Percentiles rank a stretch among this genome's conserved stretches.
Conservation (phyloP, 2,329 filamentous ascomycete genomes). For the Fonsecaea monophora region DNA sequence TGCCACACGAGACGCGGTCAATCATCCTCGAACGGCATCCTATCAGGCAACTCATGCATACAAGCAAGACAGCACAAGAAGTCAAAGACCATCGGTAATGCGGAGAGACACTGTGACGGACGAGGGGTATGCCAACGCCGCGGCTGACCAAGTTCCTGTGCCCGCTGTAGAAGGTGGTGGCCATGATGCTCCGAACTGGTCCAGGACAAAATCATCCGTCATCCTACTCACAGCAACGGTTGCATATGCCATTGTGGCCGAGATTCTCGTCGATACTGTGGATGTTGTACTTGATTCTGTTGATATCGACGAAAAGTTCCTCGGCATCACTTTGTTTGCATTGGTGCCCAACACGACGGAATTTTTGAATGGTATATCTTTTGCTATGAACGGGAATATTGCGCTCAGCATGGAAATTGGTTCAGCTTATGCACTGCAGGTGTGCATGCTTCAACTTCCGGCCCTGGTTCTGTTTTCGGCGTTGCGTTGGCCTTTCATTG, state of each 20-base stretch:
- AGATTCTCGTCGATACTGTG: slow-evolving; percentile 95
- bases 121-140: slow-evolving; percentile 56
- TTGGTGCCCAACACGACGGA: slow-evolving; percentile 98
- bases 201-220: slow-evolving; percentile 84
- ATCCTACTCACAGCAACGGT: slow-evolving; percentile 88
- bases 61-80: slow-evolving; percentile 41
- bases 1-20: slow-evolving; percentile 77
- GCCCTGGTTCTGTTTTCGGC: slow-evolving; percentile 91
- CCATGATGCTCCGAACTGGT: slow-evolving; percentile 99
- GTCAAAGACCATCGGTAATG: slow-evolving; percentile 46
- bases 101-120: slow-evolving; percentile 43
- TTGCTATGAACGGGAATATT: slow-evolving; percentile 99
- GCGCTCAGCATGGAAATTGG: slow-evolving; percentile 99
- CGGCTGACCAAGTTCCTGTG: slow-evolving; percentile 47
- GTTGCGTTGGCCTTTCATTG: slow-evolving; percentile 66
- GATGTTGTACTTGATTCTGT: slow-evolving; percentile 93
- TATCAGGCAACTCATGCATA: slow-evolving; percentile 47
- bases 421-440: slow-evolving; percentile 93
- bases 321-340: slow-evolving; percentile 95
- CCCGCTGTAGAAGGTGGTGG: slow-evolving; percentile 64
- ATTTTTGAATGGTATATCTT: slow-evolving; percentile 97
- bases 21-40: slow-evolving; percentile 59
- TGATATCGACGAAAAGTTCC: slow-evolving; percentile 93
- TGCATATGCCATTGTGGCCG: slow-evolving; percentile 94
- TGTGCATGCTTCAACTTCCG: slow-evolving; percentile 92